These are phyloP conservation scores for Tricholoma sp. DNA, from an alignment of 768 basidiomycete genomes.

Conservation along the genomic window DNA sequence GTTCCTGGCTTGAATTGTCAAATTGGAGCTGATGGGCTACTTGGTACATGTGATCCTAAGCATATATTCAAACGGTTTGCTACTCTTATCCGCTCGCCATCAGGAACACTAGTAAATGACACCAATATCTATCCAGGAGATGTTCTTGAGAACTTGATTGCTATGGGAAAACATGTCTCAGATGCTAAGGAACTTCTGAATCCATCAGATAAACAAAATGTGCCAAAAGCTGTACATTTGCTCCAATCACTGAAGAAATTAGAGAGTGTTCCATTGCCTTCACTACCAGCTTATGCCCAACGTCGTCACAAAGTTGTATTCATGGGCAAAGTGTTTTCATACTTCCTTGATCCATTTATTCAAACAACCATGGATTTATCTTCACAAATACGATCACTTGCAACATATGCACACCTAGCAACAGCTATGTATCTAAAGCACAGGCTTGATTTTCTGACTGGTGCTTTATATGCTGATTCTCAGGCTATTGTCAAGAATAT, in stretches of 20 bases:
- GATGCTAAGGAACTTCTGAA: constrained; percentile 8
- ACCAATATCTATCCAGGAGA: not conserved
- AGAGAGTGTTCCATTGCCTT: too few relatives aligned
- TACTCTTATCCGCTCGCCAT: constrained; percentile 14
- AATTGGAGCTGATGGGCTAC: constrained; percentile 12
- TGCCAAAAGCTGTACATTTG: constrained; percentile 16
- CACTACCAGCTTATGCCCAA: not conserved
- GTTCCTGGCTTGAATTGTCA: constrained; percentile 18
- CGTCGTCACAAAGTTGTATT: not conserved
- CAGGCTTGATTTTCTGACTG: constrained; percentile 11
- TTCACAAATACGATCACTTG: not conserved
- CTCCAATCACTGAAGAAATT: constrained; percentile 9
- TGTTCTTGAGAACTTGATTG: not conserved
- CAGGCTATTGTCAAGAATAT: constrained; percentile 22
- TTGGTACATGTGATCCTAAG: constrained; percentile 23
- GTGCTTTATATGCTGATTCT: constrained; percentile 20
- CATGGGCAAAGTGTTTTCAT: not conserved
- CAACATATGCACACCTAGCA: not conserved
- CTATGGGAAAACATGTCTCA: constrained; percentile 5
- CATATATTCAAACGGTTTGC: constrained; percentile 26
- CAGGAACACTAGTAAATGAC: constrained; percentile 14
- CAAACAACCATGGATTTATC: not conserved
- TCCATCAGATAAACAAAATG: constrained; percentile 19
- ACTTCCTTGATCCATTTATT: not conserved
- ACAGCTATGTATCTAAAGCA: constrained; percentile 14